Conservation (phyloP, 768 basidiomycete genomes). For the Omphalotus guepiniiformis region DNA sequence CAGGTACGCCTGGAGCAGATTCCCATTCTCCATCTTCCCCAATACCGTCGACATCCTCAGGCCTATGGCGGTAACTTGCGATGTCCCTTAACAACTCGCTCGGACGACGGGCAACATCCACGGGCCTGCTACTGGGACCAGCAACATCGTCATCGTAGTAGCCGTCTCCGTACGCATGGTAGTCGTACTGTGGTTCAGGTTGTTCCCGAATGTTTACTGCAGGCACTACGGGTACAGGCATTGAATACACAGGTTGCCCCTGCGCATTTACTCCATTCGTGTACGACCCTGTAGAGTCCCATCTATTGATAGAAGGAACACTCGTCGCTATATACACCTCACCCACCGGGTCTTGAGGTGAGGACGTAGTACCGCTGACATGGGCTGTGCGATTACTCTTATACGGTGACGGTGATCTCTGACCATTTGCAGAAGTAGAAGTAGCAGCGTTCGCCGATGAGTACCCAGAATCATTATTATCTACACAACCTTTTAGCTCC, state of each 20-base stretch:
- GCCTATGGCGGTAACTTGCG: background rate
- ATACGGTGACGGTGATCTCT: background rate
- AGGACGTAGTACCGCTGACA: background rate
- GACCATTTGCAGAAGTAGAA: background rate
- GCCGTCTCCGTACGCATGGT: background rate
- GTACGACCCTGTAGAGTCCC: background rate
- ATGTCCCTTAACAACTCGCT: background rate
- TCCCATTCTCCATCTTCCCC: background rate
- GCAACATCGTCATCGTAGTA: background rate
- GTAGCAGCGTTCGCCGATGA: background rate
- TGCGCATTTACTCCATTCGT: background rate
- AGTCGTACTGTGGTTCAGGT: background rate
- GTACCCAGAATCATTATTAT: background rate
- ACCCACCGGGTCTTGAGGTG: no score
- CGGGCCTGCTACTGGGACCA: background rate
- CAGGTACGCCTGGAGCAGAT: background rate
- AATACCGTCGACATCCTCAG: background rate
- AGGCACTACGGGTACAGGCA: background rate
- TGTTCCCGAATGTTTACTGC: background rate
- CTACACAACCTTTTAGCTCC: background rate
- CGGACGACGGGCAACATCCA: background rate
- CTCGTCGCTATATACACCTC: background rate
- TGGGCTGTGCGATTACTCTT: background rate
- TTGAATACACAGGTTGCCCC: background rate
- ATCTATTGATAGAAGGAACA: background rate